phyloP scores from a whole-genome alignment of 1,284 basidiomycete species.

The Malassezia vespertilionis region DNA sequence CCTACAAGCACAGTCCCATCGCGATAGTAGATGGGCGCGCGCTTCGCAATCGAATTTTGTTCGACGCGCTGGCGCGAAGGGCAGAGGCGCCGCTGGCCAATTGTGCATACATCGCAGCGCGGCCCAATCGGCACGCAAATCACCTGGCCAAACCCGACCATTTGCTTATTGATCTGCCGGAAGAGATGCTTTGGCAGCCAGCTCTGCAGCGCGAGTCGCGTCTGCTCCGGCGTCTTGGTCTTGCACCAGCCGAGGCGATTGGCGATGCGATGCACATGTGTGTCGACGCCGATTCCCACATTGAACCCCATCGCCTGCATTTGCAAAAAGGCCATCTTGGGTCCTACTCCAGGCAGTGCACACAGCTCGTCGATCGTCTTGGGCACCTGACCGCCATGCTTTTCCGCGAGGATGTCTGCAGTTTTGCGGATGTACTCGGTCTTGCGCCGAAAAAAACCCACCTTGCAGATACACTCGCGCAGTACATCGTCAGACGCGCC shows the following conservation, averaged over 20 bases:
- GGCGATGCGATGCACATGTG: slow-evolving; percentile 88
- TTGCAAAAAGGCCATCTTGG: slow-evolving; percentile 50
- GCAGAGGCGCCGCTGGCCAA: slow-evolving; percentile 26
- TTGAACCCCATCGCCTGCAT: slow-evolving; percentile 80
- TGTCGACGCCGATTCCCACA: slow-evolving; percentile 88
- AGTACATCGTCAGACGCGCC: slow-evolving; percentile 58
- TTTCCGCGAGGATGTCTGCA: slow-evolving; percentile 22
- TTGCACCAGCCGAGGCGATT: slow-evolving; percentile 85
- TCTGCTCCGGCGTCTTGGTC: slow-evolving; percentile 77
- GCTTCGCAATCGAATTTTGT: slow-evolving; percentile 21
- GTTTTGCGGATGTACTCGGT: slow-evolving; percentile 51
- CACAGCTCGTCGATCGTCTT: slow-evolving; percentile 32
- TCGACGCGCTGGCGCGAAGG: slow-evolving; percentile 30
- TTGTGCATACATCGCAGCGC: slow-evolving; percentile 56
- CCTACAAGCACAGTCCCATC: slow-evolving; percentile 13
- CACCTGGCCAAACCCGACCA: slow-evolving; percentile 56
- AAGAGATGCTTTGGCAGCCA: slow-evolving; percentile 36
- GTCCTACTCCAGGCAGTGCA: slow-evolving; percentile 43
- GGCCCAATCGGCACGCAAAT: slow-evolving; percentile 73
- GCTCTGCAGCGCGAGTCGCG: slow-evolving; percentile 48
- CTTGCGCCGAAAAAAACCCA: slow-evolving; percentile 85
- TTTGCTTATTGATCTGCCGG: slow-evolving; percentile 32
- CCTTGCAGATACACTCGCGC: slow-evolving; percentile 67
- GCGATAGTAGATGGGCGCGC: slow-evolving; percentile 18
- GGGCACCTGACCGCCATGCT: slow-evolving; percentile 35